Evolutionary conservation across 768 basidiomycete genomes (phyloP), one percentile per base, ranked within the genome.

Genomic region (Boletus bicolor): DNA sequence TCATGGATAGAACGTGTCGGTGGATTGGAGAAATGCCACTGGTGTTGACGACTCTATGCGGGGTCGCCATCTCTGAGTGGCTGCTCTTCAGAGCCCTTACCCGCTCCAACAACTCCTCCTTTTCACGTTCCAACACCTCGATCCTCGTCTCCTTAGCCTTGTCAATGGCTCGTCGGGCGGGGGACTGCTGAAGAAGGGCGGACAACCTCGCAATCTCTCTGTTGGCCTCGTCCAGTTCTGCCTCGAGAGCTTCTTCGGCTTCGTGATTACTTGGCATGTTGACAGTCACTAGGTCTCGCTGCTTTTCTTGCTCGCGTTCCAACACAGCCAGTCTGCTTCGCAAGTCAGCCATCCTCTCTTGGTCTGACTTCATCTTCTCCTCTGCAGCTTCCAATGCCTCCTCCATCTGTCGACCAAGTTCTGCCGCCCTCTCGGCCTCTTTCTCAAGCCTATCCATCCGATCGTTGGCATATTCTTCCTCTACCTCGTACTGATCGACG

Each of bases 1-100:
- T 84, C 82, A 89, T 79, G 39, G 82, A 79, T 45, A 91, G 68
- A 26, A 85, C 81, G 36, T 86, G 87, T 17, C 88, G 82, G 65
- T 88, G 86, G 61, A 89, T 83, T 5, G 89, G 88, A n/a, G 88
- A 90, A 55, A 90, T 84, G 3, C 79, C 80, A 57, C 79, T 86
- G 15, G 66, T 64, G 66, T 81, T 86, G 57, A 75, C 61, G 36
- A 78, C 57, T 65, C 81, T 85, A 63, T 75, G 79, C 0, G 89
- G 88, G 7, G 87, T 86, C 49, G 68, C 73, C 59, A 79, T 74
- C 42, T 82, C 80, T 32, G 75, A 76, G 62, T 81, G 71, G 28
- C 78, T 80, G 62, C 73, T 75, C 65, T 81, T 79, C 53, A 87
- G 69, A 7, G 78, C 73, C 65, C 77, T 81, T 62, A 93, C 79